Evolutionary conservation across 2,329 filamentous ascomycete species (phyloP).

Genomic region (Ascochyta lentis): DNA sequence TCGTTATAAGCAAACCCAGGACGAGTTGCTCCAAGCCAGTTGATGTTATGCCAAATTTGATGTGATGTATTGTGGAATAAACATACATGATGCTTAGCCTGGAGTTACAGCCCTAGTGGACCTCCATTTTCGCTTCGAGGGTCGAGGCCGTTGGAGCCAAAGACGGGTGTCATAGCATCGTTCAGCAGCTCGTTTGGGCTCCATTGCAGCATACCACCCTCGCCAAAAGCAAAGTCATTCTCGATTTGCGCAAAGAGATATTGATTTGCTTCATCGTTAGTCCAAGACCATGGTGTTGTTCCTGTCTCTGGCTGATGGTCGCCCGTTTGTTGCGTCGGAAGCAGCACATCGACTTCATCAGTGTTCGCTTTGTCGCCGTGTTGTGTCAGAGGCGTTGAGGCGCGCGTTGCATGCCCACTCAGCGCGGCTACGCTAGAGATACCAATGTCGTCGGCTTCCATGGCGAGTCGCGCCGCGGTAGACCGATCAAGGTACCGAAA

Average conservation of each 20-base stretch:
- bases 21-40: too few species aligned
- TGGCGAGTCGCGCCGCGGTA: slow-evolving; percentile 50
- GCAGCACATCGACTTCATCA: slow-evolving; percentile 14
- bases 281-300: slow-evolving; percentile 37
- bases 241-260: slow-evolving; percentile 43
- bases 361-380: neutral
- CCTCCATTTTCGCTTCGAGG: neutral
- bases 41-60: too few species aligned
- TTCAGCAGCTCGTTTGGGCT: slow-evolving; percentile 26
- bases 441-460: slow-evolving; percentile 36
- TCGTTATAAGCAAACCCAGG: neutral
- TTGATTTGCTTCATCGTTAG: slow-evolving; percentile 38
- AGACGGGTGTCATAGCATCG: slow-evolving; percentile 20
- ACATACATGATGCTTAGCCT: neutral
- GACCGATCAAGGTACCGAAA: slow-evolving; percentile 57
- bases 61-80: neutral
- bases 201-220: slow-evolving; percentile 34
- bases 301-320: slow-evolving; percentile 9
- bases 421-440: slow-evolving; percentile 21
- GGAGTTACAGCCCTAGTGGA: neutral
- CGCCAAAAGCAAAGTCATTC: slow-evolving; percentile 40
- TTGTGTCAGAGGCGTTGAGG: slow-evolving; percentile 6
- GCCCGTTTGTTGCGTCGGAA: slow-evolving; percentile 9
- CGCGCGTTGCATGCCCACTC: slow-evolving; percentile 10
- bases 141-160: slow-evolving; percentile 19